A percentile compares a stretch with the other conserved stretches of the same genome.
Evolutionary conservation across 1,284 basidiomycete genomes (phyloP).

Genomic region (Filobasidium uniguttulatum): DNA sequence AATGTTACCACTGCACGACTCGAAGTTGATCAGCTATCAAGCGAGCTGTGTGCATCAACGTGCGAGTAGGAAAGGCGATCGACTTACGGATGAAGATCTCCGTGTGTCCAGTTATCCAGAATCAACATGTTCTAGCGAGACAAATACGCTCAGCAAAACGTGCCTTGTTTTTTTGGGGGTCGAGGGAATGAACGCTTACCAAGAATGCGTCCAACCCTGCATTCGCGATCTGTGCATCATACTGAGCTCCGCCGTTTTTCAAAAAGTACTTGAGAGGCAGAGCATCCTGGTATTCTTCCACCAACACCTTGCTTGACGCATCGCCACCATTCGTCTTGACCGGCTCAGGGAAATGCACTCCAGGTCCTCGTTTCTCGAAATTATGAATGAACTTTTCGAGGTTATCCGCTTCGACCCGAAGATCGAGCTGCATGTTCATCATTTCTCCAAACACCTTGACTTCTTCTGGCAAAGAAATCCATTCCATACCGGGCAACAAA

Average conservation of each 20-base stretch:
- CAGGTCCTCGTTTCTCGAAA: constrained; percentile 59
- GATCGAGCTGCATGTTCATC: constrained; percentile 91
- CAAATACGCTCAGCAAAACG: constrained; percentile 5
- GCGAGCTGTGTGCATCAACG: neutral
- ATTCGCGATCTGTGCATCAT: constrained; percentile 77
- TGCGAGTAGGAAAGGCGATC: no score
- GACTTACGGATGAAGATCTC: constrained; percentile 51
- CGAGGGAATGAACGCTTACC: constrained; percentile 40
- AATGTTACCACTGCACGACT: constrained; percentile 70
- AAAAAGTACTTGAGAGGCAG: constrained; percentile 81
- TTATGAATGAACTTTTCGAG: constrained; percentile 72
- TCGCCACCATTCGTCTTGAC: constrained; percentile 45
- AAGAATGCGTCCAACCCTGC: constrained; percentile 91
- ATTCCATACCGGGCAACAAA: constrained; percentile 80
- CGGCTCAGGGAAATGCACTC: constrained; percentile 80
- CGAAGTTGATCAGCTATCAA: neutral
- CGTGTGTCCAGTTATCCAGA: constrained; percentile 94
- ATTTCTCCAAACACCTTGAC: constrained; percentile 88
- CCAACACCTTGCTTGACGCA: constrained; percentile 43
- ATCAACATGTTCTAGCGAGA: constrained; percentile 81
- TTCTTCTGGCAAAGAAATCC: constrained; percentile 93
- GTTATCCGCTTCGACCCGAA: constrained; percentile 82
- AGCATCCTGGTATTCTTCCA: constrained; percentile 90
- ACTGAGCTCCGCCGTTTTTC: constrained; percentile 78
- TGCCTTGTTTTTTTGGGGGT: neutral